These are phyloP conservation scores for Candida xiaguanensis DNA, from an alignment of 805 yeast genomes.

Conservation along the genomic window DNA sequence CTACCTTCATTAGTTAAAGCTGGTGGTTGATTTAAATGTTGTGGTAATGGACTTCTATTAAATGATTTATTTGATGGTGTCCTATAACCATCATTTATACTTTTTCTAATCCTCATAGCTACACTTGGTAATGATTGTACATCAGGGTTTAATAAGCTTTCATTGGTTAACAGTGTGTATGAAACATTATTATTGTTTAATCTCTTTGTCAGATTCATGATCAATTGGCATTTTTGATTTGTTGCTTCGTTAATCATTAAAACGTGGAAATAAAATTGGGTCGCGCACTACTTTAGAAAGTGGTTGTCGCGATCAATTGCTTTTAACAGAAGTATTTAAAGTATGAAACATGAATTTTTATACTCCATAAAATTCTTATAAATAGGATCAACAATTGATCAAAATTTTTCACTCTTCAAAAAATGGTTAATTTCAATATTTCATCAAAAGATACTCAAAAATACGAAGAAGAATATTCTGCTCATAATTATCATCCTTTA, in stretches of 20 bases:
- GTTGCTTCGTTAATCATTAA: neutral
- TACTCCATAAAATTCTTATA: neutral
- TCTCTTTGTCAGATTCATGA: conserved; percentile 3
- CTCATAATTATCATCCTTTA: conserved; percentile 95
- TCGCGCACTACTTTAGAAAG: neutral
- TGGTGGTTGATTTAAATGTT: conserved; percentile 42
- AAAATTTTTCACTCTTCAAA: neutral
- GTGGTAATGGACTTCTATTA: conserved; percentile 39
- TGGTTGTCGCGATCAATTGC: conserved; percentile 3
- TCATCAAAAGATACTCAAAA: conserved; percentile 63
- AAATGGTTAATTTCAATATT: conserved; percentile 33
- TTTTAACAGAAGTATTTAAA: neutral
- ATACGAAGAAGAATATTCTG: conserved; percentile 78
- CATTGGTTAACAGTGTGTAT: neutral
- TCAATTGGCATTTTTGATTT: neutral
- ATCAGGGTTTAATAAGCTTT: conserved; percentile 19
- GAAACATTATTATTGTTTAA: neutral
- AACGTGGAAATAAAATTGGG: neutral
- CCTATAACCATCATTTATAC: conserved; percentile 59
- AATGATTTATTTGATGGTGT: conserved; percentile 10
- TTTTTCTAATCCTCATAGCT: conserved; percentile 71
- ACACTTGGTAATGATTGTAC: conserved; percentile 46
- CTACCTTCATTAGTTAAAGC: conserved; percentile 39
- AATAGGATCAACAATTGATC: neutral
- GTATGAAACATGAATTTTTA: neutral